Evolutionary conservation across 2,329 filamentous ascomycete genomes (phyloP).

Genomic region (Escovopsis weberi): DNA sequence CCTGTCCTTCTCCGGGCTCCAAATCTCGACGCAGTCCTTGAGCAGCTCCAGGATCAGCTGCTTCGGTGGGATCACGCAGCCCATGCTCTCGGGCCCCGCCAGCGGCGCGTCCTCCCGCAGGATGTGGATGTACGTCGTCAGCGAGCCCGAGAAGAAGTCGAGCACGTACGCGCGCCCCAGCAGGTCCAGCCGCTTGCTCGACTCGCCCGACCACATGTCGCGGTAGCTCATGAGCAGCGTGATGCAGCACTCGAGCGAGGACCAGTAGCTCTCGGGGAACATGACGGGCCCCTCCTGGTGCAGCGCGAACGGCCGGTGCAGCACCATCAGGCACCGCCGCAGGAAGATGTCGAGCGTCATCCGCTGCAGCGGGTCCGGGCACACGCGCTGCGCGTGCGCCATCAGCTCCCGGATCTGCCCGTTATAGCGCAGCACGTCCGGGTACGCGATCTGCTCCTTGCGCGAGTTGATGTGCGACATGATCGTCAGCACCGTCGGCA

Average conservation of each 20-base stretch:
- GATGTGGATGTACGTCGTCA: constrained; percentile 21
- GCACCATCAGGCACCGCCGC: constrained; percentile 20
- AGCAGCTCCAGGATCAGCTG: constrained; percentile 22
- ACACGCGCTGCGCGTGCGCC: constrained; percentile 15
- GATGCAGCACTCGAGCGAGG: constrained; percentile 22
- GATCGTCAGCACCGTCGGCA: constrained; percentile 18
- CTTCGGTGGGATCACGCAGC: constrained; percentile 18
- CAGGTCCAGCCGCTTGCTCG: constrained; percentile 13
- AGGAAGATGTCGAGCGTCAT: constrained; percentile 21
- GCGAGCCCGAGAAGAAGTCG: constrained; percentile 21
- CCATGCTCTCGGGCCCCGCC: constrained; percentile 12
- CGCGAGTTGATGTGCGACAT: constrained; percentile 19
- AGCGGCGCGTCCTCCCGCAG: constrained; percentile 20
- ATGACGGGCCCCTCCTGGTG: constrained; percentile 17
- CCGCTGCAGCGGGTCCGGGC: constrained; percentile 16
- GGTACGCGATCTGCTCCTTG: constrained; percentile 17
- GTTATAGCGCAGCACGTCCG: constrained; percentile 19
- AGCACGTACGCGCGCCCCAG: constrained; percentile 20
- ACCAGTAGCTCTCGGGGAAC: constrained; percentile 23
- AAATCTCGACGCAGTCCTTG: constrained; percentile 20
- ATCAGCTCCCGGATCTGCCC: constrained; percentile 19
- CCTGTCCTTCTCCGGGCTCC: constrained; percentile 20
- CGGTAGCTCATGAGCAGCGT: constrained; percentile 22
- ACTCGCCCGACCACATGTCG: constrained; percentile 18
- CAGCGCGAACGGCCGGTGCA: constrained; percentile 21